phyloP scores from a whole-genome alignment of 2,329 filamentous ascomycete species.

The Stemphylium beticola region DNA sequence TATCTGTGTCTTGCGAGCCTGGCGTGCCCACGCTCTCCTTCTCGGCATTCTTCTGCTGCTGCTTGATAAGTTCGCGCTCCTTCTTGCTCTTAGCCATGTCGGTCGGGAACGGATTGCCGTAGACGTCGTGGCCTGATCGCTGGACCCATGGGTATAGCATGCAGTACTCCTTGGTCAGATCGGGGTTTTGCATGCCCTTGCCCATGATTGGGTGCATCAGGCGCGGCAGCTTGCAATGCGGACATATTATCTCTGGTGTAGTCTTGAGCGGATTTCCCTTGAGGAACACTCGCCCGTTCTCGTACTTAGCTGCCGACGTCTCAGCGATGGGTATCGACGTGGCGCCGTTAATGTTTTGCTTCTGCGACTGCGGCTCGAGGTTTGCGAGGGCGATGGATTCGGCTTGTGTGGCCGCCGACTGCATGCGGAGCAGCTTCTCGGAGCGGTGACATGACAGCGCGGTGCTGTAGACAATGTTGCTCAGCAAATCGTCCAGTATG shows the following conservation, averaged over 20 bases:
- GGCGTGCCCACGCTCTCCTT: slow-evolving; percentile 55
- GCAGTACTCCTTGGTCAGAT: slow-evolving; percentile 69
- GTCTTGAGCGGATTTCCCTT: slow-evolving; percentile 76
- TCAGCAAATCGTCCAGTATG: slow-evolving; percentile 75
- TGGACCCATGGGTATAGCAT: slow-evolving; percentile 80
- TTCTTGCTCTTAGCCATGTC: slow-evolving; percentile 78
- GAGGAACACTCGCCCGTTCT: slow-evolving; percentile 70
- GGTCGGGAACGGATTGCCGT: slow-evolving; percentile 80
- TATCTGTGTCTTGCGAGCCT: slow-evolving; percentile 52
- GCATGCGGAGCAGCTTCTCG: slow-evolving; percentile 76
- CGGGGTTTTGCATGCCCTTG: slow-evolving; percentile 70
- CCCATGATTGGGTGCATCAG: slow-evolving; percentile 75
- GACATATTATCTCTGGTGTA: slow-evolving; percentile 73
- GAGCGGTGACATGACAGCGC: slow-evolving; percentile 76
- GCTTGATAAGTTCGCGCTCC: slow-evolving; percentile 64
- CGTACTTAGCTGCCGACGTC: slow-evolving; percentile 72
- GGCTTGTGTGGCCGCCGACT: slow-evolving; percentile 60
- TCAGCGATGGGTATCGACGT: slow-evolving; percentile 58
- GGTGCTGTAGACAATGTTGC: slow-evolving; percentile 78
- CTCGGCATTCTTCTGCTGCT: slow-evolving; percentile 50
- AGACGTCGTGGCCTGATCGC: slow-evolving; percentile 78
- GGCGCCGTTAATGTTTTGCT: slow-evolving; percentile 50
- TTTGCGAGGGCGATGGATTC: slow-evolving; percentile 47
- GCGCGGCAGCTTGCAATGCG: slow-evolving; percentile 75
- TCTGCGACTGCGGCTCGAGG: slow-evolving; percentile 44